phyloP scores from a whole-genome alignment of 2,329 filamentous ascomycete genomes.

The Scedosporium dehoogii region DNA sequence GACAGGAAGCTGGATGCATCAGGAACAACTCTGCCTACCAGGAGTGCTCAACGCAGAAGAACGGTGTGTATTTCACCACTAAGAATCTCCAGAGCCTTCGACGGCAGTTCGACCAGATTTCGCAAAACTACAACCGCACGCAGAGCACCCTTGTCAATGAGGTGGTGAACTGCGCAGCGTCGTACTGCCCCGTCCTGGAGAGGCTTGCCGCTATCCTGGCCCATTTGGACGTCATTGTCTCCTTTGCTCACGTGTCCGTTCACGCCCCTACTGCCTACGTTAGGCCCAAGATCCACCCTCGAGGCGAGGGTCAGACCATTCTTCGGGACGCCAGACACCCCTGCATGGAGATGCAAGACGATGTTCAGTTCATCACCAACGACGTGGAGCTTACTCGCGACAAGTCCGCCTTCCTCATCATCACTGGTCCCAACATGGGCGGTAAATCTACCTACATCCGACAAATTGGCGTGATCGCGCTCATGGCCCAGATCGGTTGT shows the following conservation, averaged over 20 bases:
- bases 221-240: conserved; percentile 90
- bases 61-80: conserved; percentile 96
- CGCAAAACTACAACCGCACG: conserved; percentile 88
- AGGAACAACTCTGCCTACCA: conserved; percentile 84
- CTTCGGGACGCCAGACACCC: conserved; percentile 92
- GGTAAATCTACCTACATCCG: conserved; percentile 98
- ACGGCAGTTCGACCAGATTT: conserved; percentile 87
- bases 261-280: conserved; percentile 90
- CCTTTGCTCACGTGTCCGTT: conserved; percentile 85
- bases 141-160: conserved; percentile 86
- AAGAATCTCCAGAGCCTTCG: conserved; percentile 68
- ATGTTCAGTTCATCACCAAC: conserved; percentile 97
- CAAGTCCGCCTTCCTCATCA: conserved; percentile 83
- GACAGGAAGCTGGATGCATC: conserved; percentile 85
- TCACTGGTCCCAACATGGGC: conserved; percentile 98
- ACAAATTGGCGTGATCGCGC: conserved; percentile 89
- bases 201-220: conserved; percentile 78
- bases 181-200: conserved; percentile 89
- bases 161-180: conserved; percentile 86
- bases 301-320: conserved; percentile 78
- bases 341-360: conserved; percentile 97
- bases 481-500: conserved; percentile 95
- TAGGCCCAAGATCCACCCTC: conserved; percentile 78
- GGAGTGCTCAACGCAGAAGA: conserved; percentile 97
- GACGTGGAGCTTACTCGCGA: conserved; percentile 75